phyloP scores from a whole-genome alignment of 2,329 filamentous ascomycete species.

The Phyllosticta citribraziliensis region DNA sequence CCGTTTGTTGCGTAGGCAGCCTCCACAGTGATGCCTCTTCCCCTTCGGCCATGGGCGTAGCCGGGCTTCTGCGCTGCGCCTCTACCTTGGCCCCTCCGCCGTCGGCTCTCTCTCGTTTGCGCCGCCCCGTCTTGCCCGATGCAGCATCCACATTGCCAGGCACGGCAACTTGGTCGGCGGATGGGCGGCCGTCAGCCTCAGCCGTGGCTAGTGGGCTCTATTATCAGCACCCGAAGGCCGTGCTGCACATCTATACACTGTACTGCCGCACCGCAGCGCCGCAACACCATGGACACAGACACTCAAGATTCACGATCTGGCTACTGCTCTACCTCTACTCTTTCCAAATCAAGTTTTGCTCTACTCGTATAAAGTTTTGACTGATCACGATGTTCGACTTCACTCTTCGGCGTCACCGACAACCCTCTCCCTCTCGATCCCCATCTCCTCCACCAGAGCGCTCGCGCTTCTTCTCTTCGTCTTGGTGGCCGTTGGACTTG shows the following conservation, averaged over 20 bases:
- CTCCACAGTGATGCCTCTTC: not conserved
- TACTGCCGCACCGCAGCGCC: constrained; percentile 6
- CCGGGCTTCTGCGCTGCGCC: not conserved
- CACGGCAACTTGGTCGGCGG: not conserved
- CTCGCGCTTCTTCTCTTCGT: not conserved
- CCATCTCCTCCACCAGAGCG: not conserved
- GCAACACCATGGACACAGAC: constrained; percentile 6
- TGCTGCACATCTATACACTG: not conserved
- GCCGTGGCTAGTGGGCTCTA: constrained; percentile 10
- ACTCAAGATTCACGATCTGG: constrained; percentile 8
- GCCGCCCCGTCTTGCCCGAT: not conserved
- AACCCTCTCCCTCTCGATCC: not conserved
- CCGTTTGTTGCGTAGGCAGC: not conserved
- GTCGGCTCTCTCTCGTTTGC: not conserved
- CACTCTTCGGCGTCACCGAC: constrained; percentile 2
- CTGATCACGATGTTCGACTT: not conserved
- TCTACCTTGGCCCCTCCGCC: not conserved
- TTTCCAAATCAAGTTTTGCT: not conserved
- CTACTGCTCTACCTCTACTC: not conserved
- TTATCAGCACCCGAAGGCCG: not conserved
- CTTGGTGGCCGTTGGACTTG: not conserved
- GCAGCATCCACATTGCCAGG: not conserved
- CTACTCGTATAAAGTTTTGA: not conserved
- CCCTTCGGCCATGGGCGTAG: not conserved
- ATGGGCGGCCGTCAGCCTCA: constrained; percentile 5